These are phyloP conservation scores for Rhizophlyctis rosea DNA, from an alignment of 192 early-diverging fungal species.

Conservation along the genomic window DNA sequence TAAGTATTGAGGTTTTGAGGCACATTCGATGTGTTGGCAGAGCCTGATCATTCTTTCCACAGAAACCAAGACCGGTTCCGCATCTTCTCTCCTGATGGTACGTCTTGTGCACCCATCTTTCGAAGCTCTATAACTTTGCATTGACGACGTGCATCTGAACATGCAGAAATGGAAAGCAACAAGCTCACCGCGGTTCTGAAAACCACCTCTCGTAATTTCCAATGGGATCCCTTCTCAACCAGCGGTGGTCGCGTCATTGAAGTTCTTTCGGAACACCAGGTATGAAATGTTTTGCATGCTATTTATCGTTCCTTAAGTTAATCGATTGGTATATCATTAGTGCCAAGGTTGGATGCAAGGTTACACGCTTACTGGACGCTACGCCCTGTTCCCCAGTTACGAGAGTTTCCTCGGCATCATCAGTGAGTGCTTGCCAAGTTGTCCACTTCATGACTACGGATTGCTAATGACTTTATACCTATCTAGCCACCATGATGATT, in stretches of 20 bases:
- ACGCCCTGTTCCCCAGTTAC: constrained; percentile 40
- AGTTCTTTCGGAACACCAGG: constrained; percentile 43
- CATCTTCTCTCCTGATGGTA: constrained; percentile 43
- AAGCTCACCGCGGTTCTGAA: constrained; percentile 35
- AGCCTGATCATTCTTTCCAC: no score
- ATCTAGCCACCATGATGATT: constrained; percentile 31
- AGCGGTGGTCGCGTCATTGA: constrained; percentile 39
- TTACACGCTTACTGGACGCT: constrained; percentile 43
- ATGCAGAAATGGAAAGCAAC: constrained; percentile 32
- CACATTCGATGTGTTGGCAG: no score
- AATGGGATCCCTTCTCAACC: constrained; percentile 30
- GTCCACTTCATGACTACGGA: not conserved
- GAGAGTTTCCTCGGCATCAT: constrained; percentile 39
- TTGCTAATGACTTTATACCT: not conserved
- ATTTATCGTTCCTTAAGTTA: not conserved
- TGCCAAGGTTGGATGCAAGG: constrained; percentile 47
- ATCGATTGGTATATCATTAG: not conserved
- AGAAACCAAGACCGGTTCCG: constrained; percentile 33
- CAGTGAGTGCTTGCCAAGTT: constrained; percentile 2
- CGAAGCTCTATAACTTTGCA: no score
- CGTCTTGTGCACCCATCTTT: no score
- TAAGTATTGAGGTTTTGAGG: no score
- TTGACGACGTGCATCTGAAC: no score
- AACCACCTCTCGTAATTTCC: constrained; percentile 36
- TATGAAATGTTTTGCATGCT: not conserved